Conservation (phyloP, 2,329 filamentous ascomycete species). For the Cladosporium sp. region DNA sequence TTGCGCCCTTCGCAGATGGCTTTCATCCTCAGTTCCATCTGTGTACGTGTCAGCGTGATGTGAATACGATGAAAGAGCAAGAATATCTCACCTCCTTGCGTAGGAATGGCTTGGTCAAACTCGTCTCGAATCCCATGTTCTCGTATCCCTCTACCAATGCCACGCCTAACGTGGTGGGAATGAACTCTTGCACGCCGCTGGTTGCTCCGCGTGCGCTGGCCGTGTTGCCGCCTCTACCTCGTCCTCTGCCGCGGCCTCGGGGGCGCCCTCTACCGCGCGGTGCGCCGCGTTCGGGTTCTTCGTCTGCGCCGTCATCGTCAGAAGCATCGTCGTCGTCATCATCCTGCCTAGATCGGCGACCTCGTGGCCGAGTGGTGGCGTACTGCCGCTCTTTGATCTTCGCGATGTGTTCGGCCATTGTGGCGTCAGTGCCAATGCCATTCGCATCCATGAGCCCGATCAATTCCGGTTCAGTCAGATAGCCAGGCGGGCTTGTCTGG, state of each 20-base stretch:
- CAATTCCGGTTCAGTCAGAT: slow-evolving; percentile 90
- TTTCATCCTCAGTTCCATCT: slow-evolving; percentile 95
- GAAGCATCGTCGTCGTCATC: slow-evolving; percentile 29
- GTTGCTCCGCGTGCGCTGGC: slow-evolving; percentile 46
- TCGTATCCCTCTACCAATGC: slow-evolving; percentile 94
- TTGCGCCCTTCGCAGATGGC: slow-evolving; percentile 86
- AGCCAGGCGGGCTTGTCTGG: slow-evolving; percentile 78
- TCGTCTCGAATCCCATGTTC: slow-evolving; percentile 86
- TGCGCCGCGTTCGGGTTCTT: slow-evolving; percentile 28
- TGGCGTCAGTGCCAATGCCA: slow-evolving; percentile 95
- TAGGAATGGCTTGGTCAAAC: slow-evolving; percentile 89
- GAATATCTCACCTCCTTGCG: slow-evolving; percentile 66
- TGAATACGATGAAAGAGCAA: not conserved
- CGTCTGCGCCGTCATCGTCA: slow-evolving; percentile 35
- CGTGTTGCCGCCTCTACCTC: slow-evolving; percentile 46
- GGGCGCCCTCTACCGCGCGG: slow-evolving; percentile 36
- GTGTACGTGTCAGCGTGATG: slow-evolving; percentile 14
- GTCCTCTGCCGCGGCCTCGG: slow-evolving; percentile 31
- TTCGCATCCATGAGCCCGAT: slow-evolving; percentile 98
- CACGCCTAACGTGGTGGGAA: slow-evolving; percentile 85
- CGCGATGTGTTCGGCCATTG: slow-evolving; percentile 97
- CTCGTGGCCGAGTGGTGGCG: slow-evolving; percentile 60
- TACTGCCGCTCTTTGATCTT: slow-evolving; percentile 92
- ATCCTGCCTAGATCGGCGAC: slow-evolving; percentile 26
- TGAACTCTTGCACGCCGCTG: slow-evolving; percentile 70